A percentile compares a stretch with the other conserved stretches of the same genome.
Conservation (phyloP, 31 red algal species). For the Endocladia muricata region DNA sequence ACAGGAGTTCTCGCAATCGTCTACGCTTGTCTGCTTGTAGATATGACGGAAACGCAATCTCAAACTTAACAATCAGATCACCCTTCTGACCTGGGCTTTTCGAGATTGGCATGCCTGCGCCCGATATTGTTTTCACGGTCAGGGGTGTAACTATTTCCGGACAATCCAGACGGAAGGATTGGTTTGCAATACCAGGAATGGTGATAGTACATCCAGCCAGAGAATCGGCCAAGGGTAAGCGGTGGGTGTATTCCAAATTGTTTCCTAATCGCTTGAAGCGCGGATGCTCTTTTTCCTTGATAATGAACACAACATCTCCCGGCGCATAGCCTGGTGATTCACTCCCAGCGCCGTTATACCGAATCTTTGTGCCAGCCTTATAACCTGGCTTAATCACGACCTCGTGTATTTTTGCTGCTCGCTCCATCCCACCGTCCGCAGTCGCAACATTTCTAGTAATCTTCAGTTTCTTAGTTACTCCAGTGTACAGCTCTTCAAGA, state of each 20-base stretch:
- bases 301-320: slow-evolving; percentile 89
- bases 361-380: slow-evolving; percentile 95
- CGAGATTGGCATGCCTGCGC: slow-evolving; percentile 89
- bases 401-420: slow-evolving; percentile 78
- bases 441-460: slow-evolving; percentile 75
- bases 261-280: slow-evolving; percentile 73
- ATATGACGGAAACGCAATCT: slow-evolving; percentile 83
- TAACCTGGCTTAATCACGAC: slow-evolving; percentile 89
- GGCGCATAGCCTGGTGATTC: slow-evolving; percentile 79
- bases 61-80: slow-evolving; percentile 82
- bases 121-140: slow-evolving; percentile 78
- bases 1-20: slow-evolving; percentile 78
- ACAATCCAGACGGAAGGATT: slow-evolving; percentile 60
- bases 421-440: slow-evolving; percentile 64
- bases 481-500: slow-evolving; percentile 89
- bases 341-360: slow-evolving; percentile 85
- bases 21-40: slow-evolving; percentile 68
- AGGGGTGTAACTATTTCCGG: slow-evolving; percentile 85
- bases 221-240: slow-evolving; percentile 80
- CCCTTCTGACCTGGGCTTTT: slow-evolving; percentile 80
- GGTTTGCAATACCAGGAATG: slow-evolving; percentile 69
- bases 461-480: slow-evolving; percentile 82
- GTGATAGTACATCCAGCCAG: slow-evolving; percentile 70
- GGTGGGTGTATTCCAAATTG: slow-evolving; percentile 66
- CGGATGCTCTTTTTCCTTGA: slow-evolving; percentile 85